phyloP scores from a whole-genome alignment of 1,284 basidiomycete species.

The Fistulinella staudtii region DNA sequence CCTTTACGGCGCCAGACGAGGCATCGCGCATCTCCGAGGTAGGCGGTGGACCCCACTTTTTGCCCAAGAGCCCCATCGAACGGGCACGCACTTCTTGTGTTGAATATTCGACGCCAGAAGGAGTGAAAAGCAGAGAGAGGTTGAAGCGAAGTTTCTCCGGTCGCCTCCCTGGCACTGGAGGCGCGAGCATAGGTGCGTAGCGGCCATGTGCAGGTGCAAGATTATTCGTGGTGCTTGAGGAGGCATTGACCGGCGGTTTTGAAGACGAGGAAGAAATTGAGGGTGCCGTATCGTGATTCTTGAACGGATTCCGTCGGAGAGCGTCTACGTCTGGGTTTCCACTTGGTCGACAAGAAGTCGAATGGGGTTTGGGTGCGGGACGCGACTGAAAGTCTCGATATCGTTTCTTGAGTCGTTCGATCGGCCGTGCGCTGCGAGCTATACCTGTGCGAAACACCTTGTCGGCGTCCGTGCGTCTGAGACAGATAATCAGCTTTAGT shows the following conservation, averaged over 20 bases:
- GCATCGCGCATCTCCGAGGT: conserved; percentile 38
- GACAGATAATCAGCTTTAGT: conserved; percentile 13
- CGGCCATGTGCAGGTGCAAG: conserved; percentile 36
- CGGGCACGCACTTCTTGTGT: conserved; percentile 72
- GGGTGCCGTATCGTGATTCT: conserved; percentile 40
- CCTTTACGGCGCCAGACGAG: conserved; percentile 33
- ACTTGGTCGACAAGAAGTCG: conserved; percentile 23
- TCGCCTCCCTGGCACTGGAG: conserved; percentile 60
- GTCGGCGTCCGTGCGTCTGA: conserved; percentile 75
- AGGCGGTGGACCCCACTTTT: conserved; percentile 73
- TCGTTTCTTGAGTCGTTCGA: conserved; percentile 81
- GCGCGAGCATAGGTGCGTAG: conserved; percentile 66
- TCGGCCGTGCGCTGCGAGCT: conserved; percentile 73
- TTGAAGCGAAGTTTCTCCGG: conserved; percentile 68
- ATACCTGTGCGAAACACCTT: conserved; percentile 83
- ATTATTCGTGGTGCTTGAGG: conserved; percentile 16
- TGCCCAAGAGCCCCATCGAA: conserved; percentile 73
- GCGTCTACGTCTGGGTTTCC: conserved; percentile 33
- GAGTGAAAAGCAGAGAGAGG: conserved; percentile 62
- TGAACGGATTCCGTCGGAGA: conserved; percentile 54
- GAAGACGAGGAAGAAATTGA: conserved; percentile 29
- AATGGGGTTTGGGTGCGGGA: conserved; percentile 32
- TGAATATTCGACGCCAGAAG: conserved; percentile 66
- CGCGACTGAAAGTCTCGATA: conserved; percentile 79
- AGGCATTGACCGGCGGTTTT: conserved; percentile 19